Base-by-base conservation (phyloP, 1,139 yeast species). In the Trichomonascaceae sp. region DNA sequence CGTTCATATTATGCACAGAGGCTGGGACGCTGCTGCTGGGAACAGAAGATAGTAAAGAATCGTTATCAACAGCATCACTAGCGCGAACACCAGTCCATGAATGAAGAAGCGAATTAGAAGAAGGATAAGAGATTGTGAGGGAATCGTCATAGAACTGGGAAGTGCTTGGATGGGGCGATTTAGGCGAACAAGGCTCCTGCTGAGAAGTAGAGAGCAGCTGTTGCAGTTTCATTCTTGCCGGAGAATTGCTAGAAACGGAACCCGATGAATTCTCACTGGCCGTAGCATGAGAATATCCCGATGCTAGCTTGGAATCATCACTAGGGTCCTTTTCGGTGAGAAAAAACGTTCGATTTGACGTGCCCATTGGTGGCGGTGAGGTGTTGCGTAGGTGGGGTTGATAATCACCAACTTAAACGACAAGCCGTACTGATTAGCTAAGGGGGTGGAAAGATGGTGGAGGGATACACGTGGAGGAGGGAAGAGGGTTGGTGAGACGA, bases 321-420 rank as follows among this genome's bases (percentile, higher is more conserved):
- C 20, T 27, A 12, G 50, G 50, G 15, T 48, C 50, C 22, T 48
- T 48, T 32, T 48, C 36, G 45, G 50, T 48, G 38, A 48, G 38
- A 39, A 48, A 48, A 36, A 22, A 48, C 22, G 50, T 48, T 18
- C 50, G 50, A 18, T 48, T 41, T 9, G 50, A 43, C 50, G 43
- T 48, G 41, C 41, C 41, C 41, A 36, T 36, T 36, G 50, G 50
- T 48, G 50, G 50, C 50, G 39, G 46, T n/a, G 24, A 22, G 27
- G 30, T 30, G 44, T 27, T 47, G 32, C 48, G 18, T 10, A 39
- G 46, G 30, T 17, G 43, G 49, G 12, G 45, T 20, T 24, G 43
- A 48, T 39, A 47, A 45, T 41, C 9, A 15, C 20, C 20, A 18
- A 36, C 41, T 36, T 36, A 36, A 36, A 36, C 15, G 32, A 27